Evolutionary conservation across 331 rosid species (phyloP), one percentile per base, ranked within the genome.

Genomic region (Prunus yedoensis): DNA sequence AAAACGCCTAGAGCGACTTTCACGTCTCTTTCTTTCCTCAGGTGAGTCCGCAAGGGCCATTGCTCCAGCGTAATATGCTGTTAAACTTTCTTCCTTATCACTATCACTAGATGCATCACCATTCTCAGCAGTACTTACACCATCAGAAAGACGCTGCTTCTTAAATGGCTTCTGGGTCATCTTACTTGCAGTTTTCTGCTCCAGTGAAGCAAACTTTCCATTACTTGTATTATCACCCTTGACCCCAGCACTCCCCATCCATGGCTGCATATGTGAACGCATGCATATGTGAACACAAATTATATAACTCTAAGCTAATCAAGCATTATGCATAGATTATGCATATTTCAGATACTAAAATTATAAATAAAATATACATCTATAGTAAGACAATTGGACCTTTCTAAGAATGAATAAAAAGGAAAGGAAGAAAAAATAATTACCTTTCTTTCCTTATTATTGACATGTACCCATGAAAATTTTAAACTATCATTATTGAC

Each of bases 1-100:
- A 84, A 95, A 95, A 70, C 99, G 97, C 85, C 84, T 92, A 32
- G 97, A 90, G 46, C 99, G 96, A 81, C 76, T 88, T 79, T 95
- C 99, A 35, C 99, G 96, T 84, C 96, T 95, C 92, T 80, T 95
- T 77, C 83, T 88, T 75, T 95, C 98, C 78, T 95, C 98, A 1
- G 98, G 96, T 54, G 98, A 71, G 84, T 90, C 88, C 2, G 79
- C 90, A 43, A 92, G 86, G 25, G 90, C 88, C 83, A 89, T 87
- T 64, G 95, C 94, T 75, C 96, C 81, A 25, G 94, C 21, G 68
- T 89, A 90, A 82, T 91, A 90, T 45, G 84, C 81, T 8, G 93
- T 67, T 84, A 89, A 86, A 81, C 86, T 84, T 84, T 89, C 91
- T 69, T 95, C 99, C 81, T 88, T 85, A 68, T 92, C 97, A 85